These are phyloP conservation scores for Aureobasidium leucospermi DNA, from an alignment of 2,329 filamentous ascomycete genomes.

Conservation along the genomic window DNA sequence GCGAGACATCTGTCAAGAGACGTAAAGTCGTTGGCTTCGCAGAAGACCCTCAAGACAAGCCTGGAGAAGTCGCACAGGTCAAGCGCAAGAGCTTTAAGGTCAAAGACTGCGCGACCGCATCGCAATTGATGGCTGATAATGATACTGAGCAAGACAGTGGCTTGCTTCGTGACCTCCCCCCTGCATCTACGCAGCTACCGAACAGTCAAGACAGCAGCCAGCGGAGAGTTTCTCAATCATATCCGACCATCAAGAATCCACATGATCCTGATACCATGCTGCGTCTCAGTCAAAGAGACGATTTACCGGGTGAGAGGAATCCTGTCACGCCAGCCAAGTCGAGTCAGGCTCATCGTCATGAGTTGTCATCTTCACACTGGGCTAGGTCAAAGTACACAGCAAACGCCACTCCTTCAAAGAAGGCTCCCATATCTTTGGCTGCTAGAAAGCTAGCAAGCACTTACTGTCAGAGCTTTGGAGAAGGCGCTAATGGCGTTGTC, in stretches of 20 bases:
- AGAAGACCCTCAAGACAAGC: not conserved
- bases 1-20: conserved; percentile 3
- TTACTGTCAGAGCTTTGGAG: not conserved
- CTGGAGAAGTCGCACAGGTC: not conserved
- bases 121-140: conserved; percentile 3
- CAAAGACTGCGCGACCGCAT: conserved; percentile 12
- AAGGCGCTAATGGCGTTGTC: conserved; percentile 20
- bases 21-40: conserved; percentile 9
- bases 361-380: conserved; percentile 22
- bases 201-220: conserved; percentile 1
- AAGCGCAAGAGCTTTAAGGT: conserved; percentile 19
- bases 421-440: not conserved
- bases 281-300: conserved; percentile 59
- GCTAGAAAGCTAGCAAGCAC: not conserved
- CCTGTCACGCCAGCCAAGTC: conserved; percentile 27
- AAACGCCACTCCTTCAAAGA: conserved; percentile 8
- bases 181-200: conserved; percentile 22
- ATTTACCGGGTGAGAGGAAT: conserved; percentile 39
- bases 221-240: conserved; percentile 42
- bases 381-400: conserved; percentile 26
- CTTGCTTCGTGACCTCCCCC: conserved; percentile 19
- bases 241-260: conserved; percentile 71
- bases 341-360: not conserved
- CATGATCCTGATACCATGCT: conserved; percentile 56
- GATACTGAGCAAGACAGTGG: conserved; percentile 1